Conservation (phyloP, 306 rosid species). For the Psophocarpus tetragonolobus region DNA sequence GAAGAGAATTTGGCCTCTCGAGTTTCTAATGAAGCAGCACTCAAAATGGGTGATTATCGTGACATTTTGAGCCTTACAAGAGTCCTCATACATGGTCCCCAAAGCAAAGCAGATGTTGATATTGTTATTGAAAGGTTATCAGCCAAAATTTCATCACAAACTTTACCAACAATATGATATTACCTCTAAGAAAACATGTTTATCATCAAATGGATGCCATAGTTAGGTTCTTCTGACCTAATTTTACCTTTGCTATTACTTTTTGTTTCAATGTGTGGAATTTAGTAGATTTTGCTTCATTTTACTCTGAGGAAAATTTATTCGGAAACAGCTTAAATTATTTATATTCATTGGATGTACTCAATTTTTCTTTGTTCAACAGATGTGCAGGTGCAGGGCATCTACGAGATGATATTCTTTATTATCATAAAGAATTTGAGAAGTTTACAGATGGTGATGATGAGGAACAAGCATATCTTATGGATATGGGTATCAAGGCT, state of each 20-base stretch:
- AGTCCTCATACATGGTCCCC: slow-evolving; percentile 79
- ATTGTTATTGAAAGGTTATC: slow-evolving; percentile 74
- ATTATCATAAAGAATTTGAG: slow-evolving; percentile 66
- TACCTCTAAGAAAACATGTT: slow-evolving; percentile 13
- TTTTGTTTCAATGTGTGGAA: not conserved
- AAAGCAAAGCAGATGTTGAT: slow-evolving; percentile 90
- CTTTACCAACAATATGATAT: not conserved
- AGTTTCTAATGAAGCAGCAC: slow-evolving; percentile 66
- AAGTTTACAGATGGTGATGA: slow-evolving; percentile 63
- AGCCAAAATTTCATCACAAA: not conserved
- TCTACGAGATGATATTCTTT: slow-evolving; percentile 78
- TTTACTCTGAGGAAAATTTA: not conserved
- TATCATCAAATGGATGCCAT: not conserved
- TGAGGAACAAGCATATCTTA: slow-evolving; percentile 63
- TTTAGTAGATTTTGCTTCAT: slow-evolving; percentile 9
- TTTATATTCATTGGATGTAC: slow-evolving; percentile 20
- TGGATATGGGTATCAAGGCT: slow-evolving; percentile 87
- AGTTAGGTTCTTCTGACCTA: not conserved
- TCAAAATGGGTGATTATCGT: slow-evolving; percentile 83
- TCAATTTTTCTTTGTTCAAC: slow-evolving; percentile 37
- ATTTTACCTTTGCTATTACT: slow-evolving; percentile 8
- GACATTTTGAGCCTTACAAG: slow-evolving; percentile 93
- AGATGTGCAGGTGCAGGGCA: slow-evolving; percentile 93
- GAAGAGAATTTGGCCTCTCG: slow-evolving; percentile 50
- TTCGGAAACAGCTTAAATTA: not conserved